Evolutionary conservation across 2,329 filamentous ascomycete species (phyloP), one percentile per base, ranked within the genome.

Genomic region (Colletotrichum brevisporum): DNA sequence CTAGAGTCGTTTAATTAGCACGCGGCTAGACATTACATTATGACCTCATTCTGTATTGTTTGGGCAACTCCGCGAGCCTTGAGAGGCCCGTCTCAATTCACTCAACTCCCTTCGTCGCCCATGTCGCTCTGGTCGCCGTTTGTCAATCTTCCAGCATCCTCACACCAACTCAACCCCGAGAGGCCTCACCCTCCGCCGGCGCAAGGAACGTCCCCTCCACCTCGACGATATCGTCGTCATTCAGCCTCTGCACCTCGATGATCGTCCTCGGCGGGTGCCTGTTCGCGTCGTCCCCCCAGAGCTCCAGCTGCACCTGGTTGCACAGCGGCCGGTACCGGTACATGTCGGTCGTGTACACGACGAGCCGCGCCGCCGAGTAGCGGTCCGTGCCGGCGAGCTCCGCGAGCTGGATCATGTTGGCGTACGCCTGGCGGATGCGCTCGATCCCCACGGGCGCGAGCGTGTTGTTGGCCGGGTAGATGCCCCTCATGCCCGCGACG

Each of bases 301-400:
- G 55, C 63, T 79, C 76, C 6, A 75, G 57, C 53, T 79, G 77
- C 4, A 73, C 75, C 45, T 75, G 71, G 53, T 79, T 79, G 50
- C 74, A 75, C 69, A 79, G 61, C 16, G 77, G 78, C 24, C 78
- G 68, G 47, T 77, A 79, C 4, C 75, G 71, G 58, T 75, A 77
- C 77, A 80, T 78, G 48, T 79, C 78, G 1, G 76, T 78, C 5
- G 75, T 74, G 58, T 78, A 78, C 13, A 79, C 76, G 1, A 77
- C 74, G 1, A 78, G 51, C 4, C 73, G 71, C 4, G 71, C 62
- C 48, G 72, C 71, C 16, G 71, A 70, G 5, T 55, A 69, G 13
- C 76, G 63, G 12, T 78, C 74, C 1, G 52, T 50, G 16, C 76
- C 77, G 3, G 69, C 74, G 73, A 78, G 75, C 48, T 73, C 71